Percentiles rank a stretch among this genome's conserved stretches.
phyloP scores from a whole-genome alignment of 129 eudicot genomes.

The Helianthus tuberosus region DNA sequence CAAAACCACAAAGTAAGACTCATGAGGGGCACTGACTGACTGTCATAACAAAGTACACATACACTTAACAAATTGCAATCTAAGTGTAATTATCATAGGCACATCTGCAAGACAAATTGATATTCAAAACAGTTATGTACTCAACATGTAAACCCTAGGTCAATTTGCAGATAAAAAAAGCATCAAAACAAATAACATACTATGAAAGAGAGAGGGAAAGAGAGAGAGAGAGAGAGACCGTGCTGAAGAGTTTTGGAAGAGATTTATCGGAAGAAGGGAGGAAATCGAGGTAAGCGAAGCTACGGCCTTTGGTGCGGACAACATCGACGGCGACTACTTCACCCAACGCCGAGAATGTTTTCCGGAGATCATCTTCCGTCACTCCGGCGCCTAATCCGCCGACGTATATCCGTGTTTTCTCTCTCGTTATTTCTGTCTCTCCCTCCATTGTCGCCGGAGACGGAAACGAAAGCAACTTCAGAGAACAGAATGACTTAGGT shows the following conservation, averaged over 20 bases:
- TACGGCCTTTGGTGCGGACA: slow-evolving; percentile 82
- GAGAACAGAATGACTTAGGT: slow-evolving; percentile 7
- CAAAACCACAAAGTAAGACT: neutral
- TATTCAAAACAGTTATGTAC: neutral
- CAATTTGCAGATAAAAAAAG: neutral
- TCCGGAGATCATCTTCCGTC: slow-evolving; percentile 67
- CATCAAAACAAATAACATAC: slow-evolving; percentile 1
- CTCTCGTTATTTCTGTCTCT: slow-evolving; percentile 15
- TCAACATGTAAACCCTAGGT: neutral
- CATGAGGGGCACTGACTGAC: neutral
- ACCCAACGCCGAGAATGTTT: slow-evolving; percentile 77
- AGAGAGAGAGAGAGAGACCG: slow-evolving; percentile 48
- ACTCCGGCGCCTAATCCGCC: slow-evolving; percentile 88
- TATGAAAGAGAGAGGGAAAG: neutral
- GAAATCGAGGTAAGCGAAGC: slow-evolving; percentile 86
- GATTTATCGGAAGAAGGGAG: slow-evolving; percentile 71
- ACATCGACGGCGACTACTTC: slow-evolving; percentile 62
- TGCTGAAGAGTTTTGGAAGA: slow-evolving; percentile 89
- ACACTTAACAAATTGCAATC: neutral
- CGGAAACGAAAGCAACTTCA: slow-evolving; percentile 1
- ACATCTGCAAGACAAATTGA: neutral
- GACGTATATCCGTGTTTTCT: slow-evolving; percentile 62
- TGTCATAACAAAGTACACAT: neutral
- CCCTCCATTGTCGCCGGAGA: slow-evolving; percentile 22
- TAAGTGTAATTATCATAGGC: neutral